These are phyloP conservation scores for Globisporangium rhizosaccharum DNA, from an alignment of 352 stramenopile genomes.

Conservation along the genomic window DNA sequence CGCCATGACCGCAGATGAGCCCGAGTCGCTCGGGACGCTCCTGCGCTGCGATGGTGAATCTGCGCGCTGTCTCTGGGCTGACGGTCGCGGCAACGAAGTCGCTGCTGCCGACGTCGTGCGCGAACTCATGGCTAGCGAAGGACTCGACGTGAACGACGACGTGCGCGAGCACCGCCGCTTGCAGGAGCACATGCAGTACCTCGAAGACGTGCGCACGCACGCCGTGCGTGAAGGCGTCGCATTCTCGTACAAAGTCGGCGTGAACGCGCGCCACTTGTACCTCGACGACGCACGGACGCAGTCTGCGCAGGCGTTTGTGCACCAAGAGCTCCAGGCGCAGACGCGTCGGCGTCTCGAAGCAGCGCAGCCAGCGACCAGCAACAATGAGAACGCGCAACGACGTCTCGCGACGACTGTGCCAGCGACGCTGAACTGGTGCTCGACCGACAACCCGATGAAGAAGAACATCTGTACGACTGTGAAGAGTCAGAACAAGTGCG, in stretches of 20 bases:
- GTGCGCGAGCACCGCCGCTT: constrained; percentile 42
- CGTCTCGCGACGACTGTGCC: constrained; percentile 13
- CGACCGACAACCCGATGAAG: constrained; percentile 53
- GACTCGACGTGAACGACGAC: constrained; percentile 20
- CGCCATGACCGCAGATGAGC: not conserved
- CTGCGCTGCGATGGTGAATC: constrained; percentile 25
- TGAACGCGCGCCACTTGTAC: constrained; percentile 64
- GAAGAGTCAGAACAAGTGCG: constrained; percentile 79
- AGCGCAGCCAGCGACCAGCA: not conserved
- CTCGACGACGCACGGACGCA: constrained; percentile 34
- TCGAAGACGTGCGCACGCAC: constrained; percentile 60
- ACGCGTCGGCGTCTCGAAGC: constrained; percentile 21
- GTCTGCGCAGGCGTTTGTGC: constrained; percentile 45
- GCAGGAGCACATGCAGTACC: constrained; percentile 53
- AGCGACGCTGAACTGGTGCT: constrained; percentile 66
- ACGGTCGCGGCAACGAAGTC: constrained; percentile 29
- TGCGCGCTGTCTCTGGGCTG: constrained; percentile 51
- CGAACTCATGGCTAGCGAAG: constrained; percentile 50
- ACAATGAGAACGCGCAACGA: constrained; percentile 11
- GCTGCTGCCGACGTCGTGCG: constrained; percentile 38
- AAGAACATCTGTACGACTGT: constrained; percentile 64
- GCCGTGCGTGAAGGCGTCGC: constrained; percentile 26
- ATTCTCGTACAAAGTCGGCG: constrained; percentile 62
- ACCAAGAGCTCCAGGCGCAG: constrained; percentile 44
- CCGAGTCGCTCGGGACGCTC: constrained; percentile 52